Percentiles rank a stretch among this genome's conserved stretches.
These are phyloP conservation scores for Botryosphaeria dothidea DNA, from an alignment of 2,329 filamentous ascomycete species.

Conservation along the genomic window DNA sequence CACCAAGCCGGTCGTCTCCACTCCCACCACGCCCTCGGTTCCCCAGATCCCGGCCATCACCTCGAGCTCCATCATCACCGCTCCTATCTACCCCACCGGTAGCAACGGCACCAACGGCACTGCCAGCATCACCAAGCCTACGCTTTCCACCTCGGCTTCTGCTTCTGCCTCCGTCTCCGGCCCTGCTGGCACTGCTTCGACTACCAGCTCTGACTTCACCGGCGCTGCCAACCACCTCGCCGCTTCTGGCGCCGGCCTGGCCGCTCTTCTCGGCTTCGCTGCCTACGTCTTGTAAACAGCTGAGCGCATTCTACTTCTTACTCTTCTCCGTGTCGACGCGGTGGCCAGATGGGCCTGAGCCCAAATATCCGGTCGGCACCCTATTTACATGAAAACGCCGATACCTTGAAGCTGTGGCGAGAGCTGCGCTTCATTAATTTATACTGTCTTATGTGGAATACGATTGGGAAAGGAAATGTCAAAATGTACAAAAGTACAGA, in stretches of 20 bases:
- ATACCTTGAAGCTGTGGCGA: not conserved
- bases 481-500: not conserved
- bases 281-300: conserved; percentile 41
- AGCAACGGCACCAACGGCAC: conserved; percentile 20
- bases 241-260: conserved; percentile 53
- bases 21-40: not conserved
- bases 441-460: conserved; percentile 10
- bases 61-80: not conserved
- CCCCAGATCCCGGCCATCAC: conserved; percentile 18
- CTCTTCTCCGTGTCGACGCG: conserved; percentile 9
- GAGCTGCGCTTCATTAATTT: not conserved
- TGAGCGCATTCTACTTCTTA: not conserved
- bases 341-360: not conserved
- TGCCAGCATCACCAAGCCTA: conserved; percentile 16
- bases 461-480: conserved; percentile 7
- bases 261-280: conserved; percentile 54
- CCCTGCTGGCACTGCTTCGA: conserved; percentile 23
- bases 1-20: conserved; percentile 25
- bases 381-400: not conserved
- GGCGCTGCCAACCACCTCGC: conserved; percentile 53
- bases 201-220: conserved; percentile 44
- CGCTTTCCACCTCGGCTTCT: not conserved
- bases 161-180: not conserved
- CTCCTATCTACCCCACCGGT: conserved; percentile 11
- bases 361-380: not conserved